Evolutionary conservation across 2,329 filamentous ascomycete species (phyloP).

Genomic region (Xylariales sp.): DNA sequence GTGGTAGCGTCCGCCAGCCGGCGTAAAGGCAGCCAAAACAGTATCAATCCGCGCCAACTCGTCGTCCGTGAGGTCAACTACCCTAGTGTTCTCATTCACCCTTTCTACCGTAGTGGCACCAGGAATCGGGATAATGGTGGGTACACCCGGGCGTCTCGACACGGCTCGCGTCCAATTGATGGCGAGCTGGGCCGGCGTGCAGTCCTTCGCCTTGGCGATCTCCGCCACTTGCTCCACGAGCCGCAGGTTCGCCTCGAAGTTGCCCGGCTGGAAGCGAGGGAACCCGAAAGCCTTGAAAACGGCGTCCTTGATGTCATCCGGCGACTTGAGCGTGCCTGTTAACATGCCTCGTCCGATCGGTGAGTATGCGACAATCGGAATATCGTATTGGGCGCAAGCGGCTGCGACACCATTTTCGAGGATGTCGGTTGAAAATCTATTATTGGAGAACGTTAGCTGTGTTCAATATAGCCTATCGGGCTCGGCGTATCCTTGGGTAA

Average conservation of each 20-base stretch:
- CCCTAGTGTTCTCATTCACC: conserved; percentile 68
- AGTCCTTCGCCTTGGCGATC: conserved; percentile 69
- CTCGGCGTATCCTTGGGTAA: conserved; percentile 54
- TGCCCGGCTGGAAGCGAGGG: conserved; percentile 66
- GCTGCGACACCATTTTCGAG: conserved; percentile 67
- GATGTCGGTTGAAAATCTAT: conserved; percentile 63
- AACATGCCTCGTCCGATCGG: conserved; percentile 69
- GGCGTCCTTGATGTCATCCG: conserved; percentile 60
- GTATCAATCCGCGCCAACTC: conserved; percentile 64
- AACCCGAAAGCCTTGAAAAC: conserved; percentile 51
- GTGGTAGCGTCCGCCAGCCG: conserved; percentile 53
- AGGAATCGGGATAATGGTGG: conserved; percentile 72
- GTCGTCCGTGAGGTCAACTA: conserved; percentile 60
- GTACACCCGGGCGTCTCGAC: conserved; percentile 63
- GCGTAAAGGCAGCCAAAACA: conserved; percentile 60
- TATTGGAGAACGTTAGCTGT: conserved; percentile 65
- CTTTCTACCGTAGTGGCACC: conserved; percentile 68
- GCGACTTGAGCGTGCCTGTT: conserved; percentile 59
- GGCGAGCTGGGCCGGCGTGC: conserved; percentile 73
- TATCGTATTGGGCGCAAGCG: conserved; percentile 65
- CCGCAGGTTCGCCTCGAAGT: conserved; percentile 72
- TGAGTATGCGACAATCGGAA: conserved; percentile 69
- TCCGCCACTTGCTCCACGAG: conserved; percentile 68
- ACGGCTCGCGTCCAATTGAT: conserved; percentile 70
- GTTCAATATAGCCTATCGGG: conserved; percentile 56